Evolutionary conservation across 2,329 filamentous ascomycete species (phyloP), one percentile per base, ranked within the genome.

Genomic region (Calonectria hongkongensis): DNA sequence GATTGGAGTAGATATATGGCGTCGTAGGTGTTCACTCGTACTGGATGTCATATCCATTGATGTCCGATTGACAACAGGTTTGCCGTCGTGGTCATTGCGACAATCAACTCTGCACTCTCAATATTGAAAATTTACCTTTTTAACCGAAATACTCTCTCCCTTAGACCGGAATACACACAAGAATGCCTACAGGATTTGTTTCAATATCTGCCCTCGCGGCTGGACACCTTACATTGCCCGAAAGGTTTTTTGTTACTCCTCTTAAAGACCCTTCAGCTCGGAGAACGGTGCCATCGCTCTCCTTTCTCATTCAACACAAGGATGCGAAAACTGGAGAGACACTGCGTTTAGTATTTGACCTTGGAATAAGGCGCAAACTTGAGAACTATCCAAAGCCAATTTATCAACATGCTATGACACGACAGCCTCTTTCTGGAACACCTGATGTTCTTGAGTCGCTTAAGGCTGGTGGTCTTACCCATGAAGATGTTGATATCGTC

Each of bases 221-320:
- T 9, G 72, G 72, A 13, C 62, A 69, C 10, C 27, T 74, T n/a
- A 74, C 72, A 7, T 36, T 74, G 2, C 72, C 72, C 2, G 69
- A 72, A 12, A 28, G 51, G 4, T 68, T 68, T 25, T 74, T 74
- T 18, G 72, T 74, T 4, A 56, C 30, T 9, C 50, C 60, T 12
- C 50, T 50, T 2, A 64, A 65, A 7, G 64, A 71, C 27, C 16
- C 36, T 21, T 43, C 33, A 7, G 60, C 65, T 1, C 30, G 43
- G 1, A 74, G 33, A 28, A 68, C 58, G 5, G 72, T 74, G 8
- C 72, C 72, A 1, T 74, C 72, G 2, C 30, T 74, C 15, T 74
- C 65, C 0, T 74, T 74, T 27, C 33, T 74, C 21, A 70, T 74
- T 18, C 69, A 72, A n/a, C 72, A 74, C 36, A 27, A 12, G 10